These are phyloP conservation scores for Aspergillus sp. DNA, from an alignment of 2,329 filamentous ascomycete species.

Conservation along the genomic window DNA sequence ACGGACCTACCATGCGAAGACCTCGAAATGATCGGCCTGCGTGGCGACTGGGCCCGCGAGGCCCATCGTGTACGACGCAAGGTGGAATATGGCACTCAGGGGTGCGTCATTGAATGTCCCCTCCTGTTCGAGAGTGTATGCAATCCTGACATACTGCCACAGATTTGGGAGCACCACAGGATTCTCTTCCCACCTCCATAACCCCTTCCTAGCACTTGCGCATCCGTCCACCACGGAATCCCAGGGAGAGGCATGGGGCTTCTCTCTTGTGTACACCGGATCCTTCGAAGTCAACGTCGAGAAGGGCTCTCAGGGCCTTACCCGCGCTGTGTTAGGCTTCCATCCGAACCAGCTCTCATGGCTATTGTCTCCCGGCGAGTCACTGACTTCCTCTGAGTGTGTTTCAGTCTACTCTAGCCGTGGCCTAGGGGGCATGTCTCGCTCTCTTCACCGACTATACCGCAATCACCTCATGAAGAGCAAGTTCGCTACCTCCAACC, in stretches of 20 bases:
- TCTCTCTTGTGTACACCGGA: conserved; percentile 64
- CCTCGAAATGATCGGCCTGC: conserved; percentile 61
- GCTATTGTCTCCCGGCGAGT: conserved; percentile 55
- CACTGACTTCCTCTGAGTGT: conserved; percentile 61
- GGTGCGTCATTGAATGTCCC: conserved; percentile 37
- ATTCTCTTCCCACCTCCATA: conserved; percentile 64
- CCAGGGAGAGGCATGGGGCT: conserved; percentile 62
- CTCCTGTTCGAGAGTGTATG: neutral
- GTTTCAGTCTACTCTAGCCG: conserved; percentile 60
- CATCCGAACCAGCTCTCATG: conserved; percentile 63
- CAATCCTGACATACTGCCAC: conserved; percentile 20
- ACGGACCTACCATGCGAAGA: conserved; percentile 61
- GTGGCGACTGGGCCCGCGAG: conserved; percentile 64
- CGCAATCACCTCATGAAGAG: conserved; percentile 60
- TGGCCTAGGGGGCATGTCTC: conserved; percentile 62
- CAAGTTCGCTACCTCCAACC: conserved; percentile 52
- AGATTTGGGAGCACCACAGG: conserved; percentile 62
- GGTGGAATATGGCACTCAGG: conserved; percentile 57
- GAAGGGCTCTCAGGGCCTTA: conserved; percentile 61
- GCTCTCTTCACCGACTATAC: conserved; percentile 61
- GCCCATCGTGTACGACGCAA: conserved; percentile 54
- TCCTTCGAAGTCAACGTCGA: conserved; percentile 63
- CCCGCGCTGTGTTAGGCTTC: conserved; percentile 59
- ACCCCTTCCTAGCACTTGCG: conserved; percentile 62
- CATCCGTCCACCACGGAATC: conserved; percentile 59